phyloP scores from a whole-genome alignment of 2,329 filamentous ascomycete genomes.

The Hymenoscyphus linearis region DNA sequence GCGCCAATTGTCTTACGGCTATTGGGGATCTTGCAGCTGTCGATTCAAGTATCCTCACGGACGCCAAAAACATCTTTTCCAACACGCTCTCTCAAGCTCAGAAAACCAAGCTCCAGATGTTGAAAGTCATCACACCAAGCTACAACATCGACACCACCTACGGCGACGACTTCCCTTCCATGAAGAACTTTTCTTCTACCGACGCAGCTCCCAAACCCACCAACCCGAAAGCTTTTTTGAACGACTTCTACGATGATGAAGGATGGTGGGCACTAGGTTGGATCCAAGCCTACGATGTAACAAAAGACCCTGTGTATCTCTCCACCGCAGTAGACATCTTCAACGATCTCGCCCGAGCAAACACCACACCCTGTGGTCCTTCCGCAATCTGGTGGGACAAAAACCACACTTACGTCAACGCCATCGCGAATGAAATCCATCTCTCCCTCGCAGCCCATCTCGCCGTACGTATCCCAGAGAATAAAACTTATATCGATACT shows the following conservation, averaged over 20 bases:
- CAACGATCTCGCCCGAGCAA: conserved; percentile 49
- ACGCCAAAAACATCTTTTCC: conserved; percentile 37
- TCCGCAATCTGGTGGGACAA: conserved; percentile 50
- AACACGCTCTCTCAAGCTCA: conserved; percentile 36
- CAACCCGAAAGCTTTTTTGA: conserved; percentile 40
- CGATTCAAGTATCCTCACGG: conserved; percentile 31
- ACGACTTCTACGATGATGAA: conserved; percentile 54
- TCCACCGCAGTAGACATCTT: conserved; percentile 48
- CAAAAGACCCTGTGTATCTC: conserved; percentile 46
- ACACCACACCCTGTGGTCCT: conserved; percentile 45
- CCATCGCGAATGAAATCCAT: conserved; percentile 55
- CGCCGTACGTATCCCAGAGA: conserved; percentile 49
- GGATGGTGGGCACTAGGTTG: conserved; percentile 61
- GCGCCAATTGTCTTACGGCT: conserved; percentile 59
- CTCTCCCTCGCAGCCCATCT: conserved; percentile 49
- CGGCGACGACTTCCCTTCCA: background rate
- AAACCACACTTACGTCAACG: conserved; percentile 47
- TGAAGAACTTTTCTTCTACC: background rate
- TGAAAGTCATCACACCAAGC: conserved; percentile 20
- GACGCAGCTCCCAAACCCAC: background rate
- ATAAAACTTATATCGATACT: conserved; percentile 47
- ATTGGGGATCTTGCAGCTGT: conserved; percentile 45
- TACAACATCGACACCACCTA: conserved; percentile 22
- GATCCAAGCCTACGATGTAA: conserved; percentile 52
- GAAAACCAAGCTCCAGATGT: conserved; percentile 25